Evolutionary conservation across 1,284 basidiomycete species (phyloP).

Genomic region (Ustilago hordei): DNA sequence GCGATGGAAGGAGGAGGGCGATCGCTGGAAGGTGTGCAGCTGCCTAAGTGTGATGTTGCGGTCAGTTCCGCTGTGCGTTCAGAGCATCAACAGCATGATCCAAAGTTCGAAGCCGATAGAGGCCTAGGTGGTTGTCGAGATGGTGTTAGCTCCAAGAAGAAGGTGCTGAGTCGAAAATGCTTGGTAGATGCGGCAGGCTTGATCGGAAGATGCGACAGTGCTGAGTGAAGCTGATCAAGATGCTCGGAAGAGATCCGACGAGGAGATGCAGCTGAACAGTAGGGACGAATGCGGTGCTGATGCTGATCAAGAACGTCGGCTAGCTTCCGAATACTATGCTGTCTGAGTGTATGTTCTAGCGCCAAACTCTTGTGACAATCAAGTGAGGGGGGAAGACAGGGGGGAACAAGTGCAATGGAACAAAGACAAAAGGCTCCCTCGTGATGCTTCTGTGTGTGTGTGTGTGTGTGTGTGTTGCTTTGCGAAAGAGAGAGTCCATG

Average conservation of each 20-base stretch:
- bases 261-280: background rate
- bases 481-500: background rate
- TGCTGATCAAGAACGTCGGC: background rate
- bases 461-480: background rate
- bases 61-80: background rate
- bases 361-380: too few species aligned
- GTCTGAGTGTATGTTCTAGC: background rate
- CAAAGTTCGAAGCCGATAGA: background rate
- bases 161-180: background rate
- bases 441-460: background rate
- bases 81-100: slow-evolving; percentile 7
- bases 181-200: background rate
- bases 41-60: background rate
- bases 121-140: background rate
- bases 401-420: background rate
- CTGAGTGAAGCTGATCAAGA: slow-evolving; percentile 4
- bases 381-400: background rate
- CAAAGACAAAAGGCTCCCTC: background rate
- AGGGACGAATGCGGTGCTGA: background rate
- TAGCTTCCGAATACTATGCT: background rate
- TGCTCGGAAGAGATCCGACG: background rate
- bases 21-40: background rate
- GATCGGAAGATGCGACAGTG: background rate
- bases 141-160: background rate
- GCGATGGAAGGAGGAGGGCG: background rate